Evolutionary conservation across 2,329 filamentous ascomycete species (phyloP), one percentile per base, ranked within the genome.

Genomic region (Paecilomyces variotii): DNA sequence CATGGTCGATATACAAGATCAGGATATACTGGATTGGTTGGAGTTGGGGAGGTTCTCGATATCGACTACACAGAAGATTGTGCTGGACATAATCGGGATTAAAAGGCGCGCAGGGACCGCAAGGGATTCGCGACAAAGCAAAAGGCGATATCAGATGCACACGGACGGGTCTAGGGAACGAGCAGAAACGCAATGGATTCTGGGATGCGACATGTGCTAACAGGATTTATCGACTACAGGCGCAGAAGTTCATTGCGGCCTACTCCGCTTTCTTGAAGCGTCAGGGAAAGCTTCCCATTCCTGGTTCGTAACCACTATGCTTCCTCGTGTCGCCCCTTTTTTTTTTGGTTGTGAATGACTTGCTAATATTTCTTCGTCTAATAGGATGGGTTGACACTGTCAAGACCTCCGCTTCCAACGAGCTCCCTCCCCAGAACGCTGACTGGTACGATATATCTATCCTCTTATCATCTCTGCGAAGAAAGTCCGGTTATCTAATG

Each of bases 321-420:
- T 39, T 19, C 27, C n/a, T 30, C 19, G 19, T 19, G n/a, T 45
- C 39, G n/a, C 39, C 39, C 1, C n/a, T n/a, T 19, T n/a, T 19
- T 45, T 19, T 19, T 19, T 19, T 1, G 19, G 19, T 19, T 19
- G 19, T 19, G 39, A 19, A 24, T 3, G 4, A 45, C 5, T 45
- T 14, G 28, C 24, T 45, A 45, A 32, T 55, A 26, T 25, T 45
- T 45, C 19, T 45, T 45, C n/a, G 45, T 30, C 12, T 24, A 30
- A 58, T 58, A 95, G 91, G 91, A 84, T 97, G 93, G 93, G 93
- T 97, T 79, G 94, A 99, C 79, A 97, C 93, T 75, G 94, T 97
- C 83, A 99, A 99, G 89, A 97, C 93, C 71, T 93, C 91, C 74
- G 85, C 88, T 77, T 89, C 89, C 78, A 96, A 96, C 82, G 94